Percentiles rank a stretch among this genome's conserved stretches.
These are phyloP conservation scores for Penicillium digitatum DNA, from an alignment of 2,329 filamentous ascomycete species.

Conservation along the genomic window DNA sequence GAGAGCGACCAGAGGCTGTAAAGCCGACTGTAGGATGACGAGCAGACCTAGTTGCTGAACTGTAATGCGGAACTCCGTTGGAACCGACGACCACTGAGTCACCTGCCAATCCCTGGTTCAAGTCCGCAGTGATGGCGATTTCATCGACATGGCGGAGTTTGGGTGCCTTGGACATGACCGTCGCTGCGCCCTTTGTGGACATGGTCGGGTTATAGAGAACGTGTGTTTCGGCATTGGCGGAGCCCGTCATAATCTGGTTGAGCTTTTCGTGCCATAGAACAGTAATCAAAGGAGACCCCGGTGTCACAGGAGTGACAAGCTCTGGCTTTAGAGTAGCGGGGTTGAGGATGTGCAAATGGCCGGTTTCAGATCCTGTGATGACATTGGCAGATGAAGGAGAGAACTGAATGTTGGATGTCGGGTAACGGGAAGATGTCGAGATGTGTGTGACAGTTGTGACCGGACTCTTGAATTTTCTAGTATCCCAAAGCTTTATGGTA, in stretches of 20 bases:
- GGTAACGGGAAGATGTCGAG: slow-evolving; percentile 78
- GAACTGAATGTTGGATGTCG: slow-evolving; percentile 84
- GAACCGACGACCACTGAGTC: slow-evolving; percentile 73
- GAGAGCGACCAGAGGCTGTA: slow-evolving; percentile 70
- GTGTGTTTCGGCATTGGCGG: slow-evolving; percentile 83
- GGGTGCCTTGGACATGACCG: slow-evolving; percentile 86
- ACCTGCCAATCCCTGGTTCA: slow-evolving; percentile 73
- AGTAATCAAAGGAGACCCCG: slow-evolving; percentile 73
- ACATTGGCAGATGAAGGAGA: slow-evolving; percentile 79
- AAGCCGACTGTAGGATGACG: slow-evolving; percentile 68
- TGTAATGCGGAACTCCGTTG: slow-evolving; percentile 69
- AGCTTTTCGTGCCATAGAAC: slow-evolving; percentile 91
- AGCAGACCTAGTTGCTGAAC: slow-evolving; percentile 58
- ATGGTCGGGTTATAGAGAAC: slow-evolving; percentile 85
- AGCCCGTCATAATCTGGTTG: slow-evolving; percentile 93
- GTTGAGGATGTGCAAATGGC: slow-evolving; percentile 88
- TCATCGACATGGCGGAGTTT: slow-evolving; percentile 96
- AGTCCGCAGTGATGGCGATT: slow-evolving; percentile 83
- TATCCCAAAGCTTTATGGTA: slow-evolving; percentile 94
- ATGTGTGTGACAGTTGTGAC: slow-evolving; percentile 73
- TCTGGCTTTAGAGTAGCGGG: slow-evolving; percentile 84
- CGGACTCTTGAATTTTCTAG: slow-evolving; percentile 87
- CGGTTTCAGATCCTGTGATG: slow-evolving; percentile 80
- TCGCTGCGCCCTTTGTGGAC: slow-evolving; percentile 75
- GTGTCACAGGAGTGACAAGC: slow-evolving; percentile 82